Evolutionary conservation across 495 filamentous ascomycete genomes (phyloP).

Genomic region (Pyronema omphalodes): DNA sequence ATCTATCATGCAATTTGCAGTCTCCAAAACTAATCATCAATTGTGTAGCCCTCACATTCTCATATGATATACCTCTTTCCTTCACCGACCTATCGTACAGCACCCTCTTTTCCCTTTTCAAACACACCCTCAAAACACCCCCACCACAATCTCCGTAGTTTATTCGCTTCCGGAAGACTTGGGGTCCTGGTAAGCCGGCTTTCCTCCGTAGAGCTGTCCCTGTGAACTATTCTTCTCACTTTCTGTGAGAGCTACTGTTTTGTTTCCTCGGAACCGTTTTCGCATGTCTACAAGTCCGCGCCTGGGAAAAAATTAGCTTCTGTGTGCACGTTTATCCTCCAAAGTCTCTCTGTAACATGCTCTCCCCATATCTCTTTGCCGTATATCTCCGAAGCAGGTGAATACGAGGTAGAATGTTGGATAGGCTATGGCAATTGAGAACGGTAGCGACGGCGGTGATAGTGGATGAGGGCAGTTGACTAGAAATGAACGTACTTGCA

Average conservation of each 20-base stretch:
- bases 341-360: not conserved
- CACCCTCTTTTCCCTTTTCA: not conserved
- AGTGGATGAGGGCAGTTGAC: not conserved
- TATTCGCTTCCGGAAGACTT: not conserved
- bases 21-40: no score
- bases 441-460: no score
- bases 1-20: no score
- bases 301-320: constrained; percentile 24
- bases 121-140: not conserved
- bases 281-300: constrained; percentile 96
- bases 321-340: not conserved
- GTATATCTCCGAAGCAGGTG: not conserved
- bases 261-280: constrained; percentile 94
- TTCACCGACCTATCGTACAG: no score
- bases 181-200: constrained; percentile 37
- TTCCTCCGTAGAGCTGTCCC: constrained; percentile 64
- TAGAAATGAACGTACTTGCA: constrained; percentile 44
- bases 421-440: no score
- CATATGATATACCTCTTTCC: no score
- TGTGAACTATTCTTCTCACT: constrained; percentile 34
- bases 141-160: no score
- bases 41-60: no score
- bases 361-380: no score
- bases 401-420: no score
- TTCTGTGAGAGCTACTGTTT: constrained; percentile 46